Percentiles rank a stretch among this genome's conserved stretches.
Conservation (phyloP, 352 stramenopile genomes). For the Phytophthora tubulina region DNA sequence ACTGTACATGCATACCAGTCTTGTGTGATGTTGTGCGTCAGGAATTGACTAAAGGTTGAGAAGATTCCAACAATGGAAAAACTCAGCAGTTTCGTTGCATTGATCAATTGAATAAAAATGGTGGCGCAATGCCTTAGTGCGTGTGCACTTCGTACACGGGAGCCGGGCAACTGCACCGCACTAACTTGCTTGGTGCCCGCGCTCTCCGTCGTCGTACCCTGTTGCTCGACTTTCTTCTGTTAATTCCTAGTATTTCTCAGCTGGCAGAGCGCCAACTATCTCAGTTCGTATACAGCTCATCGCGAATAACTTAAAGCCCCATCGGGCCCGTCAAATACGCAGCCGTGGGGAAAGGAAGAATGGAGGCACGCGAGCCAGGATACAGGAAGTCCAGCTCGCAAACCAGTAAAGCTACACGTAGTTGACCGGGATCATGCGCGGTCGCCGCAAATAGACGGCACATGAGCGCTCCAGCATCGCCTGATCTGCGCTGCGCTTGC, state of each 20-base stretch:
- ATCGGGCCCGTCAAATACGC: slow-evolving; percentile 16
- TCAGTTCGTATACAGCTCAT: slow-evolving; percentile 35
- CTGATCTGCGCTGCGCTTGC: slow-evolving; percentile 61
- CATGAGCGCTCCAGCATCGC: slow-evolving; percentile 56
- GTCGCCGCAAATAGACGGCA: slow-evolving; percentile 56
- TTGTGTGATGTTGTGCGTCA: too few species aligned
- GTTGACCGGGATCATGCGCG: slow-evolving; percentile 76
- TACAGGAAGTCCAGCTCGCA: background rate
- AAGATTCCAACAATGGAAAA: background rate
- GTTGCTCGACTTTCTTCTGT: slow-evolving; percentile 23
- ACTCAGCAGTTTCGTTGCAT: slow-evolving; percentile 19
- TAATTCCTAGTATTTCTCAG: slow-evolving; percentile 22
- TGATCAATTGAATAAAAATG: slow-evolving; percentile 32
- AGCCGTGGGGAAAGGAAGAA: slow-evolving; percentile 1
- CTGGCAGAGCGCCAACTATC: slow-evolving; percentile 18
- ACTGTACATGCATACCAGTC: background rate
- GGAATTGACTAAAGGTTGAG: background rate
- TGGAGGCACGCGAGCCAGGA: slow-evolving; percentile 14
- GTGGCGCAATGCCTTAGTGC: slow-evolving; percentile 2
- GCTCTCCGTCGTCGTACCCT: slow-evolving; percentile 4
- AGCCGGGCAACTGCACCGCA: slow-evolving; percentile 3
- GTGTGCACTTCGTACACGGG: slow-evolving; percentile 13
- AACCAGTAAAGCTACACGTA: slow-evolving; percentile 47
- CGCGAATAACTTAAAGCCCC: slow-evolving; percentile 43
- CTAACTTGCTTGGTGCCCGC: background rate